Percentiles rank a stretch among this genome's conserved stretches.
Conservation (phyloP, 805 yeast genomes). For the Diddensiella caesifluorescens region DNA sequence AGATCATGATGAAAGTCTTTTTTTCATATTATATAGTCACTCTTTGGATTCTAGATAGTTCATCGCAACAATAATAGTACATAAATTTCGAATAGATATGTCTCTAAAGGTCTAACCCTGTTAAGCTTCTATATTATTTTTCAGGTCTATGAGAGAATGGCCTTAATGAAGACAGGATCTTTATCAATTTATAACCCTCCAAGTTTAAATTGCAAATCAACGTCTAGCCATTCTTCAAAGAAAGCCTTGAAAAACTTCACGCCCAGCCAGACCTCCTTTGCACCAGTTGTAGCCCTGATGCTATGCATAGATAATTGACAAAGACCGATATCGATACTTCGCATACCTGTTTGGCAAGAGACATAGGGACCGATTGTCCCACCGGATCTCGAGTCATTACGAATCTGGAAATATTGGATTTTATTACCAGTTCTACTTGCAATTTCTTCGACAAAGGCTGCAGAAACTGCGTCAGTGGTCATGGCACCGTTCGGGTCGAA, state of each 20-base stretch:
- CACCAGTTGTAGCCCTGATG: conserved; percentile 74
- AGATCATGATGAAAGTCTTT: no score
- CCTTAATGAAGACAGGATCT: no score
- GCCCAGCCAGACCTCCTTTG: conserved; percentile 71
- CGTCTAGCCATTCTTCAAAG: conserved; percentile 59
- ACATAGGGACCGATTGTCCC: conserved; percentile 74
- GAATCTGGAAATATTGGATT: conserved; percentile 74
- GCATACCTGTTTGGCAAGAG: conserved; percentile 36
- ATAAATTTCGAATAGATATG: no score
- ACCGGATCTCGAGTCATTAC: conserved; percentile 78
- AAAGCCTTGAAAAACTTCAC: conserved; percentile 67
- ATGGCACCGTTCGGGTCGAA: conserved; percentile 73
- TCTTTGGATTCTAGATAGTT: no score
- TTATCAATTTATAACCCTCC: conserved; percentile 22
- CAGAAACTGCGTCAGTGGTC: conserved; percentile 77
- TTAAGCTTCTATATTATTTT: no score
- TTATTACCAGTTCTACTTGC: conserved; percentile 58
- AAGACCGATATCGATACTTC: conserved; percentile 66
- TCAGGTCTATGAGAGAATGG: no score
- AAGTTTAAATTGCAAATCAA: conserved; percentile 32
- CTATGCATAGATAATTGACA: conserved; percentile 85
- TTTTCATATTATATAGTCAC: no score
- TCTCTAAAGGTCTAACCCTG: no score
- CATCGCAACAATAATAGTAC: no score
- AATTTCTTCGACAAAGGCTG: conserved; percentile 60